These are phyloP conservation scores for Coniochaeta hoffmannii DNA, from an alignment of 2,329 filamentous ascomycete genomes.

Conservation along the genomic window DNA sequence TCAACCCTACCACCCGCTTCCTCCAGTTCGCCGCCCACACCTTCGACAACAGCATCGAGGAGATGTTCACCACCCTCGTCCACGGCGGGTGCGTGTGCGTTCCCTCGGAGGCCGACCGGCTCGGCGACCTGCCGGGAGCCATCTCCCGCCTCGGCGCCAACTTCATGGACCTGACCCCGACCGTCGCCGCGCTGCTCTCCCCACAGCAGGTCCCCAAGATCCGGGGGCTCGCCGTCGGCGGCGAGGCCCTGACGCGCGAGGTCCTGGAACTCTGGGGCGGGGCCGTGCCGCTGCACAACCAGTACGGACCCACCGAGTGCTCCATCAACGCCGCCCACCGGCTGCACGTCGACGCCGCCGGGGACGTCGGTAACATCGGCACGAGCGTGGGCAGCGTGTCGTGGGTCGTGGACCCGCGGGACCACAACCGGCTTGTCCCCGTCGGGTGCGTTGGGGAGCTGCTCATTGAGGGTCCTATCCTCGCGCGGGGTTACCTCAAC, in stretches of 20 bases:
- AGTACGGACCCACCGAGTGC: constrained; percentile 6
- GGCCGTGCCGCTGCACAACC: constrained; percentile 5
- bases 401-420: constrained; percentile 40
- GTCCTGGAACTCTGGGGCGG: constrained; percentile 7
- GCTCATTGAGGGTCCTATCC: constrained; percentile 48
- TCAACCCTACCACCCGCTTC: constrained; percentile 17
- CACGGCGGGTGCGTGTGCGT: constrained; percentile 24
- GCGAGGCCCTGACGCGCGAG: not conserved
- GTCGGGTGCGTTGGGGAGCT: constrained; percentile 40
- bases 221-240: constrained; percentile 2
- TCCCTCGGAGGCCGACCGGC: constrained; percentile 29
- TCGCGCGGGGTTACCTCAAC: constrained; percentile 52
- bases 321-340: constrained; percentile 9
- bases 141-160: constrained; percentile 12
- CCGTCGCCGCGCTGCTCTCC: constrained; percentile 2
- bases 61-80: constrained; percentile 11
- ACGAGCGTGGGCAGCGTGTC: constrained; percentile 36
- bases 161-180: constrained; percentile 5
- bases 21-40: constrained; percentile 25
- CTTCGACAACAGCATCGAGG: constrained; percentile 22
- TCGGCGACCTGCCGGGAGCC: constrained; percentile 24
- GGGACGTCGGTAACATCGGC: constrained; percentile 32
- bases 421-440: constrained; percentile 36
- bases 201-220: constrained; percentile 6
- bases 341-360: constrained; percentile 20